Conservation (phyloP, 2,329 filamentous ascomycete genomes). For the Echinosphaeria canescens region DNA sequence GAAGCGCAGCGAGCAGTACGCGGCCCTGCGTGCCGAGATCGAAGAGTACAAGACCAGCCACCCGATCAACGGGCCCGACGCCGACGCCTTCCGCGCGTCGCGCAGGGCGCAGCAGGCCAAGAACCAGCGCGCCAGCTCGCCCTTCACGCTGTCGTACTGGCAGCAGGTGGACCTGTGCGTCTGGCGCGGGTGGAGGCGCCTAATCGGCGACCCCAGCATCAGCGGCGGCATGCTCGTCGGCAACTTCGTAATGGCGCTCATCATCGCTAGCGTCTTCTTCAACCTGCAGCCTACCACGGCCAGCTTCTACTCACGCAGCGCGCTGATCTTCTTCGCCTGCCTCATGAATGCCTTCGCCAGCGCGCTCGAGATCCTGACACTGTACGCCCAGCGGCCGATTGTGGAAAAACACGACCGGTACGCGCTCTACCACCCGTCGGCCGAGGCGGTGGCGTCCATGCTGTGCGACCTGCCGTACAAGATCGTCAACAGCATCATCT, state of each 20-base stretch:
- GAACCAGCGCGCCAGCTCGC: conserved; percentile 43
- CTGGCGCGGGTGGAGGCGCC: conserved; percentile 57
- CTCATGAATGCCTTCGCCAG: conserved; percentile 70
- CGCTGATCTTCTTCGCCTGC: conserved; percentile 72
- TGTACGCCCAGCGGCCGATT: conserved; percentile 78
- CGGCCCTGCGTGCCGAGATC: conserved; percentile 28
- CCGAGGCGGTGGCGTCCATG: conserved; percentile 78
- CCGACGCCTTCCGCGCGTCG: conserved; percentile 30
- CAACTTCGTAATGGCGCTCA: conserved; percentile 56
- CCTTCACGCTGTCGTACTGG: conserved; percentile 58
- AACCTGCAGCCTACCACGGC: conserved; percentile 41
- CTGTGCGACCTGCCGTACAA: conserved; percentile 74
- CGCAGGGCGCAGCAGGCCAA: conserved; percentile 32
- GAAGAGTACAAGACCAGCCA: conserved; percentile 29
- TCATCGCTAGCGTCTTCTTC: conserved; percentile 66
- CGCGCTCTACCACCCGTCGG: conserved; percentile 73
- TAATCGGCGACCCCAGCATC: conserved; percentile 56
- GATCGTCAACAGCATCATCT: conserved; percentile 47
- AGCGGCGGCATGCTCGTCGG: conserved; percentile 46
- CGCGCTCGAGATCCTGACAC: conserved; percentile 63
- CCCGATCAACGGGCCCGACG: conserved; percentile 31
- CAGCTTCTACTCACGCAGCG: conserved; percentile 62
- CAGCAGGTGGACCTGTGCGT: conserved; percentile 67
- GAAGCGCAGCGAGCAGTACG: conserved; percentile 30
- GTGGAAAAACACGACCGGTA: conserved; percentile 81